Evolutionary conservation across 2,329 filamentous ascomycete species (phyloP).

Genomic region (Colletotrichum sp.): DNA sequence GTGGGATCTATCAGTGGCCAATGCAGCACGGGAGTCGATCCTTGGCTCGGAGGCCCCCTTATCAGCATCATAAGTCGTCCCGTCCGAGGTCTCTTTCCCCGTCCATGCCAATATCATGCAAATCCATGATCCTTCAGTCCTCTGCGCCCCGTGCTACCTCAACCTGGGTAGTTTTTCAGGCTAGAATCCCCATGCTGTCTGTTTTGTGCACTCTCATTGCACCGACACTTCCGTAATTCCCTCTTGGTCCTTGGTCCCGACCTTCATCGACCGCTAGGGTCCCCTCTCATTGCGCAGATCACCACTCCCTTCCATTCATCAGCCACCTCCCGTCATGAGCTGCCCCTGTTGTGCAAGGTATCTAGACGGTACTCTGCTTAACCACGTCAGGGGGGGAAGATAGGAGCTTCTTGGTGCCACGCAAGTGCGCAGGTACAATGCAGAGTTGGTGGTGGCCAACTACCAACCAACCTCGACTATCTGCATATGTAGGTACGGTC

Average conservation of each 20-base stretch:
- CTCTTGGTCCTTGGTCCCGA: neutral
- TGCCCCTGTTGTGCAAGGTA: neutral
- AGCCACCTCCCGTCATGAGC: neutral
- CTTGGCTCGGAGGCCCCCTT: conserved; percentile 2
- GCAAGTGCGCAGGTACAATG: neutral
- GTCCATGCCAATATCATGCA: neutral
- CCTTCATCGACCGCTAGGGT: neutral
- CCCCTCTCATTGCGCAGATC: conserved; percentile 4
- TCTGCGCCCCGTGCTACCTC: neutral
- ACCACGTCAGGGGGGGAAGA: neutral
- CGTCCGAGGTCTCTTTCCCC: neutral
- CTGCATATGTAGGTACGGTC: neutral
- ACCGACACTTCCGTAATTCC: neutral
- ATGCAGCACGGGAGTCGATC: conserved; percentile 14
- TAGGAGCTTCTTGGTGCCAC: neutral
- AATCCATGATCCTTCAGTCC: neutral
- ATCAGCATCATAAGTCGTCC: neutral
- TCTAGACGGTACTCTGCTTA: neutral
- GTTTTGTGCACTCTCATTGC: neutral
- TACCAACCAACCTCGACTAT: neutral
- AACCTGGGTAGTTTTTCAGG: neutral
- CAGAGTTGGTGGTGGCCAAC: neutral
- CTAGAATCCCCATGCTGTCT: neutral
- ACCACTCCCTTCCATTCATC: neutral
- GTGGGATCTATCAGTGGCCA: neutral